Evolutionary conservation across 495 filamentous ascomycete species (phyloP), one percentile per base, ranked within the genome.

Genomic region (Chlorociboria aeruginascens): DNA sequence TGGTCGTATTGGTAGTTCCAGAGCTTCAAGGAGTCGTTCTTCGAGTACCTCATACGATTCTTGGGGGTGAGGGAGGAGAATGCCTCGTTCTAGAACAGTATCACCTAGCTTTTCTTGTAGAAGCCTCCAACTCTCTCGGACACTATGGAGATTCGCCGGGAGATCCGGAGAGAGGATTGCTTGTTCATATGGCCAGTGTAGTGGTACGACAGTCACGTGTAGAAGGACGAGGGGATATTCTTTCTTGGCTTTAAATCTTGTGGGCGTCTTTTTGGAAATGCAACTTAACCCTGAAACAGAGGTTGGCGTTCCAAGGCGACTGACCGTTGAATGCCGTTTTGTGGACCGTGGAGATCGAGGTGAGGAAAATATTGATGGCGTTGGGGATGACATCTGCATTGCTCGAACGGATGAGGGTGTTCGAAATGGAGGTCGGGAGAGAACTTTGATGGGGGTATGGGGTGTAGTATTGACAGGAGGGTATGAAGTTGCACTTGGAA

Each of bases 1-100:
- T n/a, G 68, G 62, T 16, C 61, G 63, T 1, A 75, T 67, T 32
- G 81, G 81, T 10, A 95, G 66, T 54, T 95, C 87, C 25, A 98
- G 65, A 7, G 83, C 81, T 63, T 95, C 90, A 3, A 96, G 65
- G n/a, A 98, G 67, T 12, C 89, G 72, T 62, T 96, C 92, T 63
- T 98, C 92, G 0, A 98, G 76, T 20, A 95, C 63, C 57, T 94
- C 90, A 58, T 89, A 96, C 53, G 93, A 82, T 49, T 89, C 86
- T 55, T 83, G 78, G 10, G 92, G 92, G 58, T 98, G 92, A 1
- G 86, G 80, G 7, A 98, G 73, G 36, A 98, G 68, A 12, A 98
- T 72, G 0, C 92, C 92, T 1, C 92, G 76, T 54, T 89, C 83
- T 9, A 92, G 66, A 2, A 95, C 78, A 0, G 84, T 90, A 13